A percentile compares a stretch with the other conserved stretches of the same genome.
Evolutionary conservation across 2,329 filamentous ascomycete species (phyloP).

Genomic region (Mycogone perniciosa): DNA sequence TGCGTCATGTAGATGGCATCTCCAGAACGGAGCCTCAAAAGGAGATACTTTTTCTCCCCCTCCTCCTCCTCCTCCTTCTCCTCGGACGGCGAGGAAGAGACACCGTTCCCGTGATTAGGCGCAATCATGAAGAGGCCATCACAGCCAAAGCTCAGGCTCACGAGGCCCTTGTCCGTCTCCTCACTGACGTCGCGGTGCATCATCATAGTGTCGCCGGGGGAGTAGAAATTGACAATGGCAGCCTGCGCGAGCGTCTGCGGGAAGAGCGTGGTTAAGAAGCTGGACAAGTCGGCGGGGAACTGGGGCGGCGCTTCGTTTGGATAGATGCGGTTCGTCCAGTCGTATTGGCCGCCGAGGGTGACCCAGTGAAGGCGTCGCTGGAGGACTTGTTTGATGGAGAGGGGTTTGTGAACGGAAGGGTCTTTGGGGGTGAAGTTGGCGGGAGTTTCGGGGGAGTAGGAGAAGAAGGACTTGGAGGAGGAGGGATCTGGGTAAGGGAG

Average conservation of each 20-base stretch:
- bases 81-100: no score
- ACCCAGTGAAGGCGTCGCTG: conserved; percentile 84
- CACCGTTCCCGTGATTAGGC: conserved; percentile 38
- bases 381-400: conserved; percentile 64
- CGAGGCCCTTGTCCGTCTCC: conserved; percentile 66
- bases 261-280: conserved; percentile 63
- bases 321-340: conserved; percentile 87
- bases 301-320: conserved; percentile 58
- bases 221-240: conserved; percentile 91
- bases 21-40: conserved; percentile 69
- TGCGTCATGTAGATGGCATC: conserved; percentile 88
- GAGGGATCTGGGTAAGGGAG: conserved; percentile 53
- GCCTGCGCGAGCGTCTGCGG: conserved; percentile 75
- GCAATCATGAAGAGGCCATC: conserved; percentile 85
- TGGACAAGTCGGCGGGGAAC: conserved; percentile 69
- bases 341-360: conserved; percentile 90
- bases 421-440: conserved; percentile 63
- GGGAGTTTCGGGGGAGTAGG: conserved; percentile 40
- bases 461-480: conserved; percentile 48
- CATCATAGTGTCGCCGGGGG: conserved; percentile 82
- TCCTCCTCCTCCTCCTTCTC: neutral
- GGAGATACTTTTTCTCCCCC: conserved; percentile 40
- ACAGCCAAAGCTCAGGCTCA: conserved; percentile 85
- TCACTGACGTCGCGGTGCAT: conserved; percentile 94
- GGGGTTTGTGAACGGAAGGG: conserved; percentile 63